Conservation (phyloP, 2,329 filamentous ascomycete genomes). For the Microthyrium microscopicum region DNA sequence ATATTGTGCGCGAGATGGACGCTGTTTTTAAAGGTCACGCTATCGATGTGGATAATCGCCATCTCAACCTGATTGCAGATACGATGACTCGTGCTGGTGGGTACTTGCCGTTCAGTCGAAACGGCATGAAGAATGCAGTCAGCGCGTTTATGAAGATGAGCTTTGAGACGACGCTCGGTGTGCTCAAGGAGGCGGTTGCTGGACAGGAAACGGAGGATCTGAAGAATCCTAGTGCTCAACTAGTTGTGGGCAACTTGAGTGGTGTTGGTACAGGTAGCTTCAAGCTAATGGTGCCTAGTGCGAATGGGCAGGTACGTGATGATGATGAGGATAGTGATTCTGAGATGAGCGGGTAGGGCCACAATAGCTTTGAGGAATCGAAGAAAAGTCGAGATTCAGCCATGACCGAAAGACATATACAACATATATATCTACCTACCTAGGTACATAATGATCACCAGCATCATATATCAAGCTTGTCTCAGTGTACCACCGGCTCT, state of each 20-base stretch:
- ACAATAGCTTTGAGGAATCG: too few relatives aligned
- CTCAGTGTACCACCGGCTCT: too few relatives aligned
- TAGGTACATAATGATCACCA: too few relatives aligned
- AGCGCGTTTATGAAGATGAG: slow-evolving; percentile 98
- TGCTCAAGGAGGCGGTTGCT: slow-evolving; percentile 80
- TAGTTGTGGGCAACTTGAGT: slow-evolving; percentile 72
- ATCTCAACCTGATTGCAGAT: slow-evolving; percentile 89
- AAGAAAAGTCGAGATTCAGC: too few relatives aligned
- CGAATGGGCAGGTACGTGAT: too few relatives aligned
- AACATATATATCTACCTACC: too few relatives aligned
- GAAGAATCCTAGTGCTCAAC: slow-evolving; percentile 65
- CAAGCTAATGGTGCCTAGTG: slow-evolving; percentile 56
- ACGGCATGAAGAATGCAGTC: slow-evolving; percentile 68
- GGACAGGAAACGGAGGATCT: slow-evolving; percentile 85
- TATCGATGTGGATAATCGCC: slow-evolving; percentile 79
- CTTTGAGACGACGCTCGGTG: slow-evolving; percentile 92
- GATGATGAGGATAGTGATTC: too few relatives aligned
- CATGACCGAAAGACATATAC: too few relatives aligned
- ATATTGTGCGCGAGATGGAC: slow-evolving; percentile 73
- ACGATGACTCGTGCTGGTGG: slow-evolving; percentile 91
- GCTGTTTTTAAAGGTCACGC: slow-evolving; percentile 80
- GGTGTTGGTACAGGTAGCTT: slow-evolving; percentile 82
- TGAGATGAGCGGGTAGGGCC: too few relatives aligned
- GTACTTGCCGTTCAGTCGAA: slow-evolving; percentile 85
- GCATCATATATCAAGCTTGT: too few relatives aligned